Base-by-base conservation (phyloP, 2,329 filamentous ascomycete genomes). In the Calycina marina region DNA sequence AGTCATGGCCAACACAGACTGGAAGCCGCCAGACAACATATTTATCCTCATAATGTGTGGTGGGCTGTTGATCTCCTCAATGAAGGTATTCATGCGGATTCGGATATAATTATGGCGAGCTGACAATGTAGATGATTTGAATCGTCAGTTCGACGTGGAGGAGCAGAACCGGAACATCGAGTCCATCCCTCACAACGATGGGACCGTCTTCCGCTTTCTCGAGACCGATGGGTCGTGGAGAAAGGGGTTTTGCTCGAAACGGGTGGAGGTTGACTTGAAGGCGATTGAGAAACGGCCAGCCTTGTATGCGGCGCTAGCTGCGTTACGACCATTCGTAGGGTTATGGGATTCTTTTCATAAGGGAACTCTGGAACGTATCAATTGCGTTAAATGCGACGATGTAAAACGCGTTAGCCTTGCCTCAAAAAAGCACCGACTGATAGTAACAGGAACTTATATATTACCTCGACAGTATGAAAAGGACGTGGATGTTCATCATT, bases 21-120 rank as follows among this genome's bases (percentile, higher is more conserved):
- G 28, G 31, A 40, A 32, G 34, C 31, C 33, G 27, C 22, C 31
- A 37, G 31, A 16, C 25, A 37, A 25, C 17, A 40, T 35, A 32
- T 40, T 25, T 40, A 40, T 40, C 28, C 28, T 12, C 17, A 37
- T 15, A 40, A 40, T 24, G 30, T 25, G 31, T 37, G 17, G 34
- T 37, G 22, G 31, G 34, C 31, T 13, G 34, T 40, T 14, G 30
- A 37, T 16, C 34, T 40, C 28, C 27, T 30, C 15, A 27, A 27
- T 26, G 14, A 32, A 26, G 24, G 31, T 27, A 30, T 20, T 8
- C 27, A 27, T 32, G n/a, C 14, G 20, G 13, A 26, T 32, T 27
- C 15, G 15, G 15, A 18, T 26, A 26, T 32, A 32, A 27, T 27
- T 17, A 18, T 27, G 15, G n/a, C 15, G 20, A 27, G 14, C 15